phyloP scores from a whole-genome alignment of 1,139 yeast genomes.

The Ogataea hybrid region DNA sequence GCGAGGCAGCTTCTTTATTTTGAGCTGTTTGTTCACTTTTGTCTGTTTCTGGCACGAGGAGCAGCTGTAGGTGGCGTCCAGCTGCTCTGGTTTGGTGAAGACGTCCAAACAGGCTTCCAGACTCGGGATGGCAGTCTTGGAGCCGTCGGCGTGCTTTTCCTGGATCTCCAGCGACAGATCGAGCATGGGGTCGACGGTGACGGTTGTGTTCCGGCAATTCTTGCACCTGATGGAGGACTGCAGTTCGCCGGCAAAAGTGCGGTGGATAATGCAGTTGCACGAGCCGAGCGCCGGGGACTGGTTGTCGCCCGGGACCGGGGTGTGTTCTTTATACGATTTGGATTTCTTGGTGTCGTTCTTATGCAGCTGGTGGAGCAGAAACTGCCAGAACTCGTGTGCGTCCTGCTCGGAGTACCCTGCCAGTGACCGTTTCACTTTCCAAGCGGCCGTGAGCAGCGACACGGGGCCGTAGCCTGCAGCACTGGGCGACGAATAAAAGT shows the following conservation, averaged over 20 bases:
- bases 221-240: constrained; percentile 75
- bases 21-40: constrained; percentile 68
- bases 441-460: constrained; percentile 70
- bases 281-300: constrained; percentile 6
- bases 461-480: constrained; percentile 75
- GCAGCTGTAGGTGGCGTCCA: constrained; percentile 76
- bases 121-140: constrained; percentile 22
- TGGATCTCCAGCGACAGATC: constrained; percentile 80
- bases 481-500: constrained; percentile 52
- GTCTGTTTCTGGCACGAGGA: constrained; percentile 58
- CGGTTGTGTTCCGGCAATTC: constrained; percentile 61
- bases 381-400: constrained; percentile 97
- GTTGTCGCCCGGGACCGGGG: constrained; percentile 17
- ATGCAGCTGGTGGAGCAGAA: constrained; percentile 81
- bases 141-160: constrained; percentile 29
- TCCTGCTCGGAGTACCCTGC: constrained; percentile 98
- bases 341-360: constrained; percentile 36
- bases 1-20: constrained; percentile 67
- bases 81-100: constrained; percentile 73
- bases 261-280: constrained; percentile 80
- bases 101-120: constrained; percentile 68
- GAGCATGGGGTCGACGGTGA: constrained; percentile 83
- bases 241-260: constrained; percentile 71
- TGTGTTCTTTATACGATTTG: constrained; percentile 19
- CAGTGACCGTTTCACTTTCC: constrained; percentile 77